These are phyloP conservation scores for Aspergillus caelatus DNA, from an alignment of 2,329 filamentous ascomycete species.

Conservation along the genomic window DNA sequence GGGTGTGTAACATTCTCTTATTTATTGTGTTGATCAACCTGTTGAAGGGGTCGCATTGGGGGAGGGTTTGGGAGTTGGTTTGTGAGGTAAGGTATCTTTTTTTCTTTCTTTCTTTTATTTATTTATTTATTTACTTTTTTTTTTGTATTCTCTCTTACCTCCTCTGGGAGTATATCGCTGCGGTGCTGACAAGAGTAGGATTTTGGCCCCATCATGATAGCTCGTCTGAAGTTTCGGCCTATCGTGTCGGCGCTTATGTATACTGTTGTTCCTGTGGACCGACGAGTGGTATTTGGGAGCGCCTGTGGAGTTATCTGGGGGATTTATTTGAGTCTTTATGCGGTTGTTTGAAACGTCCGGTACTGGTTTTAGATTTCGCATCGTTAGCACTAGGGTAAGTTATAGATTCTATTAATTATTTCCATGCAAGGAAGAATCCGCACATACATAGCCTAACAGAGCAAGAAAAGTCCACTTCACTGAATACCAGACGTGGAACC, in stretches of 20 bases:
- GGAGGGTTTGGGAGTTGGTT: constrained; percentile 32
- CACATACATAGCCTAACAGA: background rate
- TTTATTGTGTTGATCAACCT: constrained; percentile 60
- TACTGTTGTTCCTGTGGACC: constrained; percentile 70
- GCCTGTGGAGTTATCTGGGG: constrained; percentile 74
- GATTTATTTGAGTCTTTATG: constrained; percentile 71
- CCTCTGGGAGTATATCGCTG: background rate
- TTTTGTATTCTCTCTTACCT: background rate
- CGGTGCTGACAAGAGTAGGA: constrained; percentile 44
- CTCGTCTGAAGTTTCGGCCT: constrained; percentile 75
- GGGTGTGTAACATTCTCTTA: constrained; percentile 58
- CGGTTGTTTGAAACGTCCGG: constrained; percentile 34
- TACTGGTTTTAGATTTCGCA: background rate
- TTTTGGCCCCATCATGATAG: constrained; percentile 66
- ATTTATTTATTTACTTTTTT: too few relatives aligned
- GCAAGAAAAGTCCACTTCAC: background rate
- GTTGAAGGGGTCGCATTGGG: constrained; percentile 36
- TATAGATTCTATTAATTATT: background rate
- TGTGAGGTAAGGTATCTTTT: constrained; percentile 31
- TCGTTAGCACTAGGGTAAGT: background rate
- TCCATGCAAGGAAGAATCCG: background rate
- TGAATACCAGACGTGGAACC: background rate
- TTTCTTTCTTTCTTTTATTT: background rate
- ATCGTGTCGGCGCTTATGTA: constrained; percentile 71
- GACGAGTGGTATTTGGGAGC: constrained; percentile 70